Conservation (phyloP, 1,139 yeast genomes). For the Geotrichum australiense region DNA sequence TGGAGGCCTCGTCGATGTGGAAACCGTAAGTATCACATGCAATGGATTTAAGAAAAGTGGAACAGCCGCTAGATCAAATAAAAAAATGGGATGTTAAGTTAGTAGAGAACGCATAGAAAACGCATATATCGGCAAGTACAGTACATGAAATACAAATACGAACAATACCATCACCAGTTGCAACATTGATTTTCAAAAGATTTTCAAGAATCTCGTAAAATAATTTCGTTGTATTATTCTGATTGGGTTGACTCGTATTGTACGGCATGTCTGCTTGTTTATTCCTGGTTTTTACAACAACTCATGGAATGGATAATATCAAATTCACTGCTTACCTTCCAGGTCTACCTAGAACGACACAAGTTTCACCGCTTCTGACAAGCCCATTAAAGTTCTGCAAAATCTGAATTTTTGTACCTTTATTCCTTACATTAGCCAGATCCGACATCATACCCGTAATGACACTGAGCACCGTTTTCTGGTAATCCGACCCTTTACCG, state of each 20-base stretch:
- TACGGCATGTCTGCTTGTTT: too few relatives aligned
- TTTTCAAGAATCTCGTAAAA: too few relatives aligned
- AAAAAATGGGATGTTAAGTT: background rate
- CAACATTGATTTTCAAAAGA: too few relatives aligned
- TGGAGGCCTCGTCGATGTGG: conserved; percentile 46
- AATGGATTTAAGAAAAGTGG: conserved; percentile 66
- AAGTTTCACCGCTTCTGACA: conserved; percentile 61
- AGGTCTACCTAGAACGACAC: conserved; percentile 75
- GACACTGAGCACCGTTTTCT: conserved; percentile 58
- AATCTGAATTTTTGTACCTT: conserved; percentile 44
- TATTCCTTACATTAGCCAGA: conserved; percentile 21
- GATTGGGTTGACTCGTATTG: too few relatives aligned
- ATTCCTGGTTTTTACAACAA: too few relatives aligned
- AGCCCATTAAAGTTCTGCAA: conserved; percentile 62
- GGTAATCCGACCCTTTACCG: conserved; percentile 75
- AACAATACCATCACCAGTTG: too few relatives aligned
- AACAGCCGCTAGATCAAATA: conserved; percentile 47
- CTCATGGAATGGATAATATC: too few relatives aligned
- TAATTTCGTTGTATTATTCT: too few relatives aligned
- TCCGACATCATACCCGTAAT: conserved; percentile 27
- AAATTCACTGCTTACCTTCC: conserved; percentile 35
- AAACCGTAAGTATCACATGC: conserved; percentile 71
- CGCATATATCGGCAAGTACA: too few relatives aligned
- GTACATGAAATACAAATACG: too few relatives aligned
- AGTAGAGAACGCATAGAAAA: background rate